These are phyloP conservation scores for Cucurbita ficifolia DNA, from an alignment of 306 rosid genomes.

Conservation along the genomic window DNA sequence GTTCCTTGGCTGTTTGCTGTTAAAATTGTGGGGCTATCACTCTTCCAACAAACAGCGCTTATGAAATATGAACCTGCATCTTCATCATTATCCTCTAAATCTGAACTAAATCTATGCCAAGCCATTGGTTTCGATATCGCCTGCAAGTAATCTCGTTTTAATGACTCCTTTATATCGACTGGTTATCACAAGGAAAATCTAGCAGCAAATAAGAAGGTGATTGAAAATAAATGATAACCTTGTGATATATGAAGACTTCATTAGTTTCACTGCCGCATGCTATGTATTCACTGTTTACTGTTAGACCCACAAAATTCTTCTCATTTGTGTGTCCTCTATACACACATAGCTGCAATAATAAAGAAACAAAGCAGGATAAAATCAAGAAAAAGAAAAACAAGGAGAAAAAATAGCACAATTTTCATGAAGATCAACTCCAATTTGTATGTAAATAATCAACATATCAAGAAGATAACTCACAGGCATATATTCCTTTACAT, in stretches of 20 bases:
- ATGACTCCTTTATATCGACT: neutral
- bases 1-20: conserved; percentile 98
- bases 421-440: neutral
- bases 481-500: conserved; percentile 22
- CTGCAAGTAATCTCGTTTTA: conserved; percentile 22
- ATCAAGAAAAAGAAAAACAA: neutral
- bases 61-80: conserved; percentile 82
- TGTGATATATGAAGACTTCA: conserved; percentile 87
- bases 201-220: neutral
- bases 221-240: conserved; percentile 33
- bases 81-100: conserved; percentile 56
- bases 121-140: conserved; percentile 81
- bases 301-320: conserved; percentile 92
- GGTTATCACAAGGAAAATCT: neutral
- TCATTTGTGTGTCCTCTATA: conserved; percentile 84
- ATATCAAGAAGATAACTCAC: conserved; percentile 34
- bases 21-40: conserved; percentile 83
- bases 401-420: neutral
- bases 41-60: conserved; percentile 97
- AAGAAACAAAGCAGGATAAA: neutral
- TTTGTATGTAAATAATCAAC: neutral
- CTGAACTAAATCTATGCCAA: conserved; percentile 71
- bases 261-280: conserved; percentile 98
- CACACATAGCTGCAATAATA: conserved; percentile 50
- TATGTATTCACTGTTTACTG: conserved; percentile 77